Conservation (phyloP, 2,329 filamentous ascomycete species). For the Penicillium sp. region DNA sequence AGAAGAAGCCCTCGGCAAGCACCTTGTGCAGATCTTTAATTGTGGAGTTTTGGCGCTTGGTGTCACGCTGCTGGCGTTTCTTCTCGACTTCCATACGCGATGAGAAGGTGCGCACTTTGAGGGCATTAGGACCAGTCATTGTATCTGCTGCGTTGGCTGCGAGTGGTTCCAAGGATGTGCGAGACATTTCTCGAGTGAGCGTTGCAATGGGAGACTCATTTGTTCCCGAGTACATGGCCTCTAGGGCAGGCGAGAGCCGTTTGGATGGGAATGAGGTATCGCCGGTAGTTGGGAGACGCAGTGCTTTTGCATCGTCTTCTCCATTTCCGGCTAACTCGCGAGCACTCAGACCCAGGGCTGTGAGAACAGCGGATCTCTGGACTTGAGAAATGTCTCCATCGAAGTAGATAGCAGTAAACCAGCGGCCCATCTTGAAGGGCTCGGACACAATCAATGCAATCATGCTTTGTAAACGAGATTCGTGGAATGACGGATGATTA, state of each 20-base stretch:
- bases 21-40: conserved; percentile 77
- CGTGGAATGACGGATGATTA: conserved; percentile 74
- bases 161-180: conserved; percentile 74
- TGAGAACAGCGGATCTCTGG: conserved; percentile 78
- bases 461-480: conserved; percentile 74
- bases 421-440: conserved; percentile 74
- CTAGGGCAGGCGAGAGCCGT: conserved; percentile 69
- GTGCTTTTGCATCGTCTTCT: conserved; percentile 48
- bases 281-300: conserved; percentile 34
- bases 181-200: conserved; percentile 67
- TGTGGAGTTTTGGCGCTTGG: conserved; percentile 57
- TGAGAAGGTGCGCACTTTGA: conserved; percentile 89
- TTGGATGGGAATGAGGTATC: conserved; percentile 73
- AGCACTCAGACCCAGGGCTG: conserved; percentile 76
- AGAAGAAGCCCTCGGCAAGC: conserved; percentile 77
- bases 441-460: conserved; percentile 76
- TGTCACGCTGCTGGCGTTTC: conserved; percentile 45
- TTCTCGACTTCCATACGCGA: conserved; percentile 69
- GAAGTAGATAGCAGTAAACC: conserved; percentile 83
- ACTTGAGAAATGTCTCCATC: conserved; percentile 86
- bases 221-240: conserved; percentile 63
- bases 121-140: conserved; percentile 72
- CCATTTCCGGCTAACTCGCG: conserved; percentile 81
- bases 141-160: conserved; percentile 79
- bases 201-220: conserved; percentile 60